Percentiles rank a stretch among this genome's conserved stretches.
Evolutionary conservation across 345 rosid species (phyloP).

Genomic region (Adansonia digitata): DNA sequence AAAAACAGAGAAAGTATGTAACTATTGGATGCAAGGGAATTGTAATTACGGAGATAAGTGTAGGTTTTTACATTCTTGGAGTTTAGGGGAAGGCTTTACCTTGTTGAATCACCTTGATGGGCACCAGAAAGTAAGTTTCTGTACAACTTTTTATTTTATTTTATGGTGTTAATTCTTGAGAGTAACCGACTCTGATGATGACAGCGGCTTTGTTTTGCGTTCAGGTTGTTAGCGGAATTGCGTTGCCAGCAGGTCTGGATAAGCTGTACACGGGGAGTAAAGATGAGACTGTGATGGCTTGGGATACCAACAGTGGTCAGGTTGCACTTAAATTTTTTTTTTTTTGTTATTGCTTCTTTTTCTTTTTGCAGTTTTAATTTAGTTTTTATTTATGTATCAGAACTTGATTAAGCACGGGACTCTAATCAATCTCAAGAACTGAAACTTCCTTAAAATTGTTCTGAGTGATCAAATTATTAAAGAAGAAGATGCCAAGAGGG

Average conservation of each 20-base stretch:
- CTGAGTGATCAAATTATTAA: background rate
- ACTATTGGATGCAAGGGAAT: conserved; percentile 78
- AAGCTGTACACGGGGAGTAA: conserved; percentile 87
- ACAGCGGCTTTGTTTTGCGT: conserved; percentile 4
- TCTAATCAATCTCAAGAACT: background rate
- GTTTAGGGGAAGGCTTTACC: conserved; percentile 65
- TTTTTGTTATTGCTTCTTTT: background rate
- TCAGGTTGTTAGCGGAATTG: conserved; percentile 84
- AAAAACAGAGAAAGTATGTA: conserved; percentile 73
- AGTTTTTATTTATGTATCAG: background rate
- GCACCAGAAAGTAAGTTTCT: conserved; percentile 58
- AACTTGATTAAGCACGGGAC: background rate
- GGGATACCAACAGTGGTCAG: conserved; percentile 98
- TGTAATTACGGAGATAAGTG: conserved; percentile 78
- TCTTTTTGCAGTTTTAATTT: background rate
- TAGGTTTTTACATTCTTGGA: conserved; percentile 88
- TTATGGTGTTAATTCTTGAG: background rate
- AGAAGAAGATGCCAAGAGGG: background rate
- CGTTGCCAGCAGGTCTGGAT: conserved; percentile 76
- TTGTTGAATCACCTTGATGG: conserved; percentile 84
- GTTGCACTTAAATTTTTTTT: conserved; percentile 26
- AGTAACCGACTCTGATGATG: conserved; percentile 1
- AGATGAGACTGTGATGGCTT: conserved; percentile 76
- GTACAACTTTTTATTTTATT: background rate
- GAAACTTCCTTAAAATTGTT: background rate